phyloP scores from a whole-genome alignment of 164 flowering plant species.

The Hamamelis virginiana region DNA sequence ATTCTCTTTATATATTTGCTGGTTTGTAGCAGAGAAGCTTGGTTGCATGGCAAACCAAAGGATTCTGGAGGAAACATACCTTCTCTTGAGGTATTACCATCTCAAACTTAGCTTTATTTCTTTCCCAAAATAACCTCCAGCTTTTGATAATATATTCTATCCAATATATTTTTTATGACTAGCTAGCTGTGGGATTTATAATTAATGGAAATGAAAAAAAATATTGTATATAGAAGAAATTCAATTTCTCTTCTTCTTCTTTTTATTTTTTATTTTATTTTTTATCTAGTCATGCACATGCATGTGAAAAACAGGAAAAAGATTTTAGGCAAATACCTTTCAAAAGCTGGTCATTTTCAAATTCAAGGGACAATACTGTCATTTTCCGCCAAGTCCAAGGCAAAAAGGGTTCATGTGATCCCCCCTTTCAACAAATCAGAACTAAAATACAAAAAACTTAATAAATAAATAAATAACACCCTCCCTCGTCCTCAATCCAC shows the following conservation, averaged over 20 bases:
- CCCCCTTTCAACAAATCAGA: too few relatives aligned
- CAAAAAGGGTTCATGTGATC: too few relatives aligned
- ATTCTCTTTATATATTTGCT: slow-evolving; percentile 34
- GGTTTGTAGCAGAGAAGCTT: slow-evolving; percentile 78
- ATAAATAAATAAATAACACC: too few relatives aligned
- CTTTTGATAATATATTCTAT: neutral
- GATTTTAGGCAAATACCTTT: slow-evolving; percentile 26
- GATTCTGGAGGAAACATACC: slow-evolving; percentile 50
- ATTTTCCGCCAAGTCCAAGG: neutral
- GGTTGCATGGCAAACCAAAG: slow-evolving; percentile 70
- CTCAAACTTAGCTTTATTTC: neutral
- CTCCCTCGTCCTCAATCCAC: too few relatives aligned
- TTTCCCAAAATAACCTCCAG: neutral
- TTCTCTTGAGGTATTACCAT: slow-evolving; percentile 60
- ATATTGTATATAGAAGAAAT: neutral
- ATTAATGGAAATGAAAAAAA: neutral
- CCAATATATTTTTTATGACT: too few relatives aligned
- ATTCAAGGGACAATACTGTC: slow-evolving; percentile 9
- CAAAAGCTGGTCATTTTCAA: slow-evolving; percentile 16
- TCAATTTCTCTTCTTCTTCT: slow-evolving; percentile 10
- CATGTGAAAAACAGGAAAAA: slow-evolving; percentile 11
- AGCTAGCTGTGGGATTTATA: too few relatives aligned
- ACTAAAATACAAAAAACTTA: too few relatives aligned
- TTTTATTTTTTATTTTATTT: too few relatives aligned
- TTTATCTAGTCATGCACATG: slow-evolving; percentile 7